Evolutionary conservation across 2,329 filamentous ascomycete species (phyloP).

Genomic region (Bipolaris bicolor): DNA sequence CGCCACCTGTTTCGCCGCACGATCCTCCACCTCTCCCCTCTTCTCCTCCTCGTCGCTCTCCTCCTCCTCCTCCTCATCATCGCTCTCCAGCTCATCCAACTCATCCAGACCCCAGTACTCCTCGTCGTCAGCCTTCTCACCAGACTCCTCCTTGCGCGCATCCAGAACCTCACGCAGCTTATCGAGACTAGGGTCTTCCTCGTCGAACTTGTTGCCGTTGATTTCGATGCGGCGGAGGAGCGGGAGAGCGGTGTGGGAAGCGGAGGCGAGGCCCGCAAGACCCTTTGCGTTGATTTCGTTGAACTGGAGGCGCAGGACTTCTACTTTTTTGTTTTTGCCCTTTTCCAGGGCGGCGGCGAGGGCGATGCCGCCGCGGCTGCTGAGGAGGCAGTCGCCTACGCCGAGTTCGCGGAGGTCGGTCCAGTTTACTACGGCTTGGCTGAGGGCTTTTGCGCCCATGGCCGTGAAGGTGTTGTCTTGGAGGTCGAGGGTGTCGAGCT

Average conservation of each 20-base stretch:
- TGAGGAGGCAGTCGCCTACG: constrained; percentile 85
- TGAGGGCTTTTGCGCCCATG: constrained; percentile 77
- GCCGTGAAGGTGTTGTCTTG: constrained; percentile 98
- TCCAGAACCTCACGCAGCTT: constrained; percentile 71
- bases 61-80: constrained; percentile 79
- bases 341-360: constrained; percentile 74
- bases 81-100: constrained; percentile 79
- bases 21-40: constrained; percentile 58
- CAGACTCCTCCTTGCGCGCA: constrained; percentile 70
- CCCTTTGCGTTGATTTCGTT: constrained; percentile 88
- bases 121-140: constrained; percentile 59
- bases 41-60: constrained; percentile 73
- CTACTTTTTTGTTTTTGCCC: constrained; percentile 78
- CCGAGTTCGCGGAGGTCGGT: constrained; percentile 78
- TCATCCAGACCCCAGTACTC: constrained; percentile 63
- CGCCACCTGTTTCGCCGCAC: constrained; percentile 61
- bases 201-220: constrained; percentile 93
- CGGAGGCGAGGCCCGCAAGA: constrained; percentile 72
- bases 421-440: constrained; percentile 77
- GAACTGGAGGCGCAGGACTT: constrained; percentile 84
- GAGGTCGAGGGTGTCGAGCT: constrained; percentile 80
- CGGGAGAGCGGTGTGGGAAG: constrained; percentile 70
- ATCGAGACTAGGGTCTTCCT: constrained; percentile 77
- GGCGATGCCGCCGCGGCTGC: constrained; percentile 74
- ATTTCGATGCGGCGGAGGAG: constrained; percentile 84